phyloP scores from a whole-genome alignment of 805 yeast species.

The Cyberlindnera samutprakarnensis region DNA sequence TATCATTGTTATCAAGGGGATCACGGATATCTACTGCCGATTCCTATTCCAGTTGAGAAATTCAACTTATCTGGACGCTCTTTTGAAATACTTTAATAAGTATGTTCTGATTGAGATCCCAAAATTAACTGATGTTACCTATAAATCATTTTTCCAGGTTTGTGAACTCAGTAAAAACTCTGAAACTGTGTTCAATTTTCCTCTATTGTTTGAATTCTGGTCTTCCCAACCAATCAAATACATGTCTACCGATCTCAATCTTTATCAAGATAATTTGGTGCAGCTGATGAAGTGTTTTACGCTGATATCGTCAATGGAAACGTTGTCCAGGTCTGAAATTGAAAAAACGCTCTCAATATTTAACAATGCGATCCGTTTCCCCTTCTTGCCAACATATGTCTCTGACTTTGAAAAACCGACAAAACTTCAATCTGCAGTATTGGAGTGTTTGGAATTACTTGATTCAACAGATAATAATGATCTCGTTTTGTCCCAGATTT shows the following conservation, averaged over 20 bases:
- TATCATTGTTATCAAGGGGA: conserved; percentile 53
- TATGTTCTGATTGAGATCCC: conserved; percentile 37
- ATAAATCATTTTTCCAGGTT: conserved; percentile 43
- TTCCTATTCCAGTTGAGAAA: conserved; percentile 34
- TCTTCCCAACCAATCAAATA: conserved; percentile 35
- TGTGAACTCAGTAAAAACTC: conserved; percentile 26
- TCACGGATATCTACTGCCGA: conserved; percentile 52
- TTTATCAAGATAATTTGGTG: conserved; percentile 55
- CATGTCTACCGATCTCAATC: conserved; percentile 28
- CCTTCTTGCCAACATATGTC: conserved; percentile 53
- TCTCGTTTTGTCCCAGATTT: conserved; percentile 46
- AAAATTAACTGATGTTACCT: conserved; percentile 49
- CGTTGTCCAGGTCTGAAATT: conserved; percentile 28
- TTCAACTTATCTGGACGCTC: conserved; percentile 44
- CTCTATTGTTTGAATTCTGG: conserved; percentile 46
- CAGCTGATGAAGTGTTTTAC: conserved; percentile 49
- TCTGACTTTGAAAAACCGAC: conserved; percentile 53
- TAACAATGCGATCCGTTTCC: conserved; percentile 63
- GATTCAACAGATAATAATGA: conserved; percentile 29
- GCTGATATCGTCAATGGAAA: conserved; percentile 32
- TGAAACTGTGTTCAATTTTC: conserved; percentile 23
- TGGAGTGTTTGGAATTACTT: conserved; percentile 37
- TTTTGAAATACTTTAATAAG: conserved; percentile 41
- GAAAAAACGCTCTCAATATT: conserved; percentile 49
- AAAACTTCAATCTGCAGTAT: conserved; percentile 51